Evolutionary conservation across 306 rosid genomes (phyloP), one percentile per base, ranked within the genome.

Genomic region (Gastrolobium bilobum): DNA sequence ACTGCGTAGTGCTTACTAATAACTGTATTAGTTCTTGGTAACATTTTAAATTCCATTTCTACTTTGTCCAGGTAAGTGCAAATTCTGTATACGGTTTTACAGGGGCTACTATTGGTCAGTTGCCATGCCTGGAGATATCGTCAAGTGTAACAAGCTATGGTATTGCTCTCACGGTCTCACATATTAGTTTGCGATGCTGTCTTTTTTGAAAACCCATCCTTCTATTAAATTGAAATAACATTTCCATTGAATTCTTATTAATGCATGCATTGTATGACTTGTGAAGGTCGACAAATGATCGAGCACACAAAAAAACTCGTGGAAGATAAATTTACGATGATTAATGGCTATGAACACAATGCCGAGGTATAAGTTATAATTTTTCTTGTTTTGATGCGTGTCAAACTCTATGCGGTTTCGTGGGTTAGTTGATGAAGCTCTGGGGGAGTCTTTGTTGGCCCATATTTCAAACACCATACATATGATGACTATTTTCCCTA

Each of bases 121-220:
- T 95, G 75, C 99, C 98, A 10, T 95, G 99, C 84, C 2, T 95
- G 73, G 97, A 88, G 91, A 95, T 95, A 88, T 95, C 99, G 10
- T 95, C 99, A 34, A 95, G 99, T 91, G 99, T 95, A 79, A 95
- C 99, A n/a, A 95, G 99, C 94, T 95, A 95, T 70, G 99, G 99
- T 95, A 92, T 67, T 53, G 65, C 47, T 84, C 68, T 67, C 37
- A 56, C 37, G 34, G 26, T 47, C 47, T 79, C 44, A 68, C 38
- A 44, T 61, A 39, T 64, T 35, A 42, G 80, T 78, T 62, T 63
- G 10, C 40, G 65, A 39, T 72, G 33, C 47, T 34, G 47, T 70
- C 15, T 53, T 43, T 30, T 43, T 34, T 35, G n/a, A 53, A 42
- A 65, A 40, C 8, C 8, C 37, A 57, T 80, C 20, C 14, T 75